phyloP scores from a whole-genome alignment of 2,329 filamentous ascomycete genomes.

The Colletotrichum camelliae region DNA sequence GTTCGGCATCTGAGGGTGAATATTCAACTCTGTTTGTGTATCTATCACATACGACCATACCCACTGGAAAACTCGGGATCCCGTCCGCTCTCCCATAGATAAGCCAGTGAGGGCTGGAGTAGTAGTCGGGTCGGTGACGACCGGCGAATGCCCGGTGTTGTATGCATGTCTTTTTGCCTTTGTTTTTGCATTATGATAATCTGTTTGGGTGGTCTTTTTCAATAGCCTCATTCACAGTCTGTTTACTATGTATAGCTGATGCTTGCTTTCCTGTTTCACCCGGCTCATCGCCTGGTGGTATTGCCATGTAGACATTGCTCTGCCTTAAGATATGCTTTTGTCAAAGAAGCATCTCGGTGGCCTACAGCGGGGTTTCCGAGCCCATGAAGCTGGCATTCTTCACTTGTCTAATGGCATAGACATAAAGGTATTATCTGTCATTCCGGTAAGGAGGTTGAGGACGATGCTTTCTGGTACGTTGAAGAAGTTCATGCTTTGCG shows the following conservation, averaged over 20 bases:
- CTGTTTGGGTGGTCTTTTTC: not conserved
- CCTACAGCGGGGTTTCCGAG: not conserved
- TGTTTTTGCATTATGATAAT: not conserved
- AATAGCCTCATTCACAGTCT: not conserved
- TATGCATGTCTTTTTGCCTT: not conserved
- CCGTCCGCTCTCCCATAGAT: not conserved
- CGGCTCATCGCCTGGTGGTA: not conserved
- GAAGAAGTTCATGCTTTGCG: not conserved
- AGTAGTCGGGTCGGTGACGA: no score
- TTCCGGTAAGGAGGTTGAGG: not conserved
- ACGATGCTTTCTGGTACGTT: not conserved
- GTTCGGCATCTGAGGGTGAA: not conserved
- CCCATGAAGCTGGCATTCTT: not conserved
- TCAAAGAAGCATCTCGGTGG: not conserved
- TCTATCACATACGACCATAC: not conserved
- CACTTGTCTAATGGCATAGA: not conserved
- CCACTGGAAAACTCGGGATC: not conserved
- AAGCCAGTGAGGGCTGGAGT: no score
- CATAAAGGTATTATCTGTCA: not conserved
- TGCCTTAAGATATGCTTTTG: not conserved
- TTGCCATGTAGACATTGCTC: not conserved
- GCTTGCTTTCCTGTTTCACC: not conserved
- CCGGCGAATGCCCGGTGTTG: no score
- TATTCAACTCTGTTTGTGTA: accelerated
- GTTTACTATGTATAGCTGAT: not conserved